Conservation (phyloP, 75 land plant genomes). For the Chamaecyparis obtusa region DNA sequence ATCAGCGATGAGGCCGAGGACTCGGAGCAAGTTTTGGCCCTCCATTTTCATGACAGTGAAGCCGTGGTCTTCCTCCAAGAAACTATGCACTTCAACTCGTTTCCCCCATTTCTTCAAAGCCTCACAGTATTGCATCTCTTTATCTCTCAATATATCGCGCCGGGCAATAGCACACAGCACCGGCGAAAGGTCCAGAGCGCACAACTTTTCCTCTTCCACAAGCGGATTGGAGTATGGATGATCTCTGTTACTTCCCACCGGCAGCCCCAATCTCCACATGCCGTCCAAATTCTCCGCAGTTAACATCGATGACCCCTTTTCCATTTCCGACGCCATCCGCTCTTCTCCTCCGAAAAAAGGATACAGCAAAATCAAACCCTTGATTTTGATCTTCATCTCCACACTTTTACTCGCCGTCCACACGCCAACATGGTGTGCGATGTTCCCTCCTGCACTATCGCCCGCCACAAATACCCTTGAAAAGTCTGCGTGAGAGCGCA, state of each 20-base stretch:
- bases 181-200: background rate
- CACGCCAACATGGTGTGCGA: constrained; percentile 25
- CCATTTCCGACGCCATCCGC: background rate
- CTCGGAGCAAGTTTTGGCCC: background rate
- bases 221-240: background rate
- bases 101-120: background rate
- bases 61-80: background rate
- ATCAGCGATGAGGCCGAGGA: background rate
- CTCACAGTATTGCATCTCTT: background rate
- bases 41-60: background rate
- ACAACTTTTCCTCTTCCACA: background rate
- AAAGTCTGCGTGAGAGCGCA: constrained; percentile 9
- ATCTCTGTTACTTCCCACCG: background rate
- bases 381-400: no score
- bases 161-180: no score
- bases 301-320: background rate
- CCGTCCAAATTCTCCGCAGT: background rate
- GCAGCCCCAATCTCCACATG: background rate
- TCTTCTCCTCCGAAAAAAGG: background rate
- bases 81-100: background rate
- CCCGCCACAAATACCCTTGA: constrained; percentile 25
- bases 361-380: constrained; percentile 6
- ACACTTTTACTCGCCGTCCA: constrained; percentile 1
- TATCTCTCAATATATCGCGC: no score
- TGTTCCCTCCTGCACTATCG: constrained; percentile 46